These are phyloP conservation scores for Sporothrix variecibatus DNA, from an alignment of 2,329 filamentous ascomycete species.

Conservation along the genomic window DNA sequence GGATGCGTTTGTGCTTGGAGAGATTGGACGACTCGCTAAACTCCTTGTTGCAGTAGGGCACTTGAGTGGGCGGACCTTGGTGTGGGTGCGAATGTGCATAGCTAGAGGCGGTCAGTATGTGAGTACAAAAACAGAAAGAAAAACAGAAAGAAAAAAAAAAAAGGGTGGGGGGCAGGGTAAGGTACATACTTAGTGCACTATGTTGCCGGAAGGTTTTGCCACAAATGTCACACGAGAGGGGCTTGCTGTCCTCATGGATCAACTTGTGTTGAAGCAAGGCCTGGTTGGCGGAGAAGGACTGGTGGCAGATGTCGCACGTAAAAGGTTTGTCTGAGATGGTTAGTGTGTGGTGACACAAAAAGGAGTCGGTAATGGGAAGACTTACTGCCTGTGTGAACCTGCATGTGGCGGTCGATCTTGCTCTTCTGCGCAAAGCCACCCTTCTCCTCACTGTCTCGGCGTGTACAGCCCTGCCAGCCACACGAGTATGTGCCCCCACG, in stretches of 20 bases:
- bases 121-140: background rate
- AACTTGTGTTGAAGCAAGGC: constrained; percentile 67
- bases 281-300: constrained; percentile 66
- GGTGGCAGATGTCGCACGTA: constrained; percentile 56
- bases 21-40: constrained; percentile 69
- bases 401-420: constrained; percentile 66
- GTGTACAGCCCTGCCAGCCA: constrained; percentile 58
- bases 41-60: constrained; percentile 60
- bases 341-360: background rate
- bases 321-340: constrained; percentile 57
- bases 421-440: constrained; percentile 60
- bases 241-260: constrained; percentile 66
- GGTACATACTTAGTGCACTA: constrained; percentile 61
- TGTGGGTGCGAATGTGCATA: constrained; percentile 69
- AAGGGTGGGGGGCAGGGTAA: background rate
- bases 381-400: constrained; percentile 66
- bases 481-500: constrained; percentile 51
- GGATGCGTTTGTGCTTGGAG: constrained; percentile 65
- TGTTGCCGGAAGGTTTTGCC: constrained; percentile 65
- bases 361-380: constrained; percentile 25
- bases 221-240: constrained; percentile 61
- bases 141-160: background rate
- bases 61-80: constrained; percentile 62
- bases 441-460: constrained; percentile 44
- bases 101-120: constrained; percentile 42